Percentiles rank a stretch among this genome's conserved stretches.
These are phyloP conservation scores for Lentithecium fluviatile DNA, from an alignment of 495 filamentous ascomycete genomes.

Conservation along the genomic window DNA sequence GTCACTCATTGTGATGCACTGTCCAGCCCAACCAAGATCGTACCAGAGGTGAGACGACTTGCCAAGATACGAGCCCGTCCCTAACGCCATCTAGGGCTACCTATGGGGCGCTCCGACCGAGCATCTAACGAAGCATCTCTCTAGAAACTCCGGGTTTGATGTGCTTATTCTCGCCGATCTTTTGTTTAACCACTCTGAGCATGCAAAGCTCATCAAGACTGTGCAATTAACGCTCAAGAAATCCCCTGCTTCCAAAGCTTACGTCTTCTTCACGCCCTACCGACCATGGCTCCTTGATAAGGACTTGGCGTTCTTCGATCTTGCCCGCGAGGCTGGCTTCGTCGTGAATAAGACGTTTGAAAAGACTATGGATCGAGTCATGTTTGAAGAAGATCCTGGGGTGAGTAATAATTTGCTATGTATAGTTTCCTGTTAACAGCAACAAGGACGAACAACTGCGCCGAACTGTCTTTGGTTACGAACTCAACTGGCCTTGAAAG, in stretches of 20 bases:
- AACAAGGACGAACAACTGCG: slow-evolving; percentile 52
- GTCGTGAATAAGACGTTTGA: slow-evolving; percentile 74
- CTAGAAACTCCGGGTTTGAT: slow-evolving; percentile 58
- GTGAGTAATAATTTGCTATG: slow-evolving; percentile 45
- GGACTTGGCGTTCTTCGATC: slow-evolving; percentile 82
- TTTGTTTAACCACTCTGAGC: slow-evolving; percentile 85
- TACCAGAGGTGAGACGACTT: slow-evolving; percentile 27
- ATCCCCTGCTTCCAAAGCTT: slow-evolving; percentile 56
- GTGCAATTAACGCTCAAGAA: slow-evolving; percentile 62
- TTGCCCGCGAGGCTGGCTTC: slow-evolving; percentile 66
- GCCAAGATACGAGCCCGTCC: background rate
- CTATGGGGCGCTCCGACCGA: slow-evolving; percentile 65
- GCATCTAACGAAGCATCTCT: slow-evolving; percentile 45
- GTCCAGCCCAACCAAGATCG: slow-evolving; percentile 32
- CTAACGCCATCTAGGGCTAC: slow-evolving; percentile 61
- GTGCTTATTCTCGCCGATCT: slow-evolving; percentile 82
- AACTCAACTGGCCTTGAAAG: slow-evolving; percentile 46
- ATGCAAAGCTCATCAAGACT: slow-evolving; percentile 68
- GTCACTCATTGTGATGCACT: slow-evolving; percentile 50
- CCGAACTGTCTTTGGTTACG: slow-evolving; percentile 79
- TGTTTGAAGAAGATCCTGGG: slow-evolving; percentile 86
- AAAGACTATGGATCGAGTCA: slow-evolving; percentile 72
- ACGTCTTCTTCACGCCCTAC: slow-evolving; percentile 93
- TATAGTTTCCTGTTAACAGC: slow-evolving; percentile 15
- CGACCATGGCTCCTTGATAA: slow-evolving; percentile 82